Conservation (phyloP, 805 yeast genomes). For the Starmerella bombi region DNA sequence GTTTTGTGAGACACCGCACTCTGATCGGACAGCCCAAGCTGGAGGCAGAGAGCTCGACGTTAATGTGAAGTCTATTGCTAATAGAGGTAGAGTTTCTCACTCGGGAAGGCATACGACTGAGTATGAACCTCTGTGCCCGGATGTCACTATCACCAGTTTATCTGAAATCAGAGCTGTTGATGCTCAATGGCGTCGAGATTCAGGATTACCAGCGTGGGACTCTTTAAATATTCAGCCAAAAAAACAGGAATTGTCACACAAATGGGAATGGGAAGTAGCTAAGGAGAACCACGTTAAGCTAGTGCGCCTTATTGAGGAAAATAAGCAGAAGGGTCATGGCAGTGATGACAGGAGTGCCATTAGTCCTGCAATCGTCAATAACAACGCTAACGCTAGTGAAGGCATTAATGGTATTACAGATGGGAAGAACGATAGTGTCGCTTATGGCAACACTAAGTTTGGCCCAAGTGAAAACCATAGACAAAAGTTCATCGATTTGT, state of each 20-base stretch:
- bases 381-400: no score
- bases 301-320: not conserved
- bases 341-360: no score
- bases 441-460: no score
- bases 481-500: no score
- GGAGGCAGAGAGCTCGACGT: constrained; percentile 63
- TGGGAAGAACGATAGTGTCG: no score
- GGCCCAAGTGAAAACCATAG: no score
- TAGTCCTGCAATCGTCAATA: no score
- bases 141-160: constrained; percentile 13
- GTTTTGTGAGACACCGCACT: not conserved
- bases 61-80: constrained; percentile 44
- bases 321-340: not conserved
- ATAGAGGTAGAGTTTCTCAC: constrained; percentile 34
- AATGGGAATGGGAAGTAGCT: constrained; percentile 15
- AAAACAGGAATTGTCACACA: constrained; percentile 1
- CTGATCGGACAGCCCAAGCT: constrained; percentile 33
- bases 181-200: constrained; percentile 4
- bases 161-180: constrained; percentile 13
- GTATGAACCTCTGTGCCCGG: constrained; percentile 23
- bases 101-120: constrained; percentile 38
- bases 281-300: constrained; percentile 2
- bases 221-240: constrained; percentile 6
- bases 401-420: no score
- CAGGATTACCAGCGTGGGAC: constrained; percentile 10